These are phyloP conservation scores for Termitomyces sp. DNA, from an alignment of 768 basidiomycete species.

Conservation along the genomic window DNA sequence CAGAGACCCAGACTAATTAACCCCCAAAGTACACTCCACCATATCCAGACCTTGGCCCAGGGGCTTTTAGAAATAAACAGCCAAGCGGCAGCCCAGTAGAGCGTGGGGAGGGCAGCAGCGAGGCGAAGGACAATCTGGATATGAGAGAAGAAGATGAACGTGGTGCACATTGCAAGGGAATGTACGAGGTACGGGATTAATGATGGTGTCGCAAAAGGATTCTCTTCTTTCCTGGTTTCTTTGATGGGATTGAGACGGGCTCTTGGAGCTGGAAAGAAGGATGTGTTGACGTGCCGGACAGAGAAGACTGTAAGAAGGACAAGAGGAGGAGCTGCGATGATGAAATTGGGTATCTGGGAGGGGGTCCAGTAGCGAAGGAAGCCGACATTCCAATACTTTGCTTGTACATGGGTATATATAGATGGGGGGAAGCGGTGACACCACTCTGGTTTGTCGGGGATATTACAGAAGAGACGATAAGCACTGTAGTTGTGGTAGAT, in stretches of 20 bases:
- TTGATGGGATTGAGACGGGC: not conserved
- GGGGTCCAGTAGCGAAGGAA: constrained; percentile 84
- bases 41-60: constrained; percentile 61
- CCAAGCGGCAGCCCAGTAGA: constrained; percentile 85
- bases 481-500: constrained; percentile 65
- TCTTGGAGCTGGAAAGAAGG: constrained; percentile 4
- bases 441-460: constrained; percentile 46
- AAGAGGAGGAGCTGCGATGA: constrained; percentile 74
- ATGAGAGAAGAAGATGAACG: constrained; percentile 78
- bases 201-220: constrained; percentile 33
- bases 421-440: constrained; percentile 59
- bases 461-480: constrained; percentile 61
- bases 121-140: constrained; percentile 84
- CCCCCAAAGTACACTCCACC: constrained; percentile 81
- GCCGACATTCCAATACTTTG: constrained; percentile 83
- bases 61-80: constrained; percentile 35
- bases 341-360: constrained; percentile 84
- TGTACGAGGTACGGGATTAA: constrained; percentile 76
- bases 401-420: constrained; percentile 81
- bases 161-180: constrained; percentile 52
- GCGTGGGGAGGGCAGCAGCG: constrained; percentile 69
- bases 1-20: constrained; percentile 67
- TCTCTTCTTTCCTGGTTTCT: not conserved
- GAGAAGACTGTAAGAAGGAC: constrained; percentile 42
- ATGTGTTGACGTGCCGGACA: constrained; percentile 24